Base-by-base conservation (phyloP, 352 stramenopile species). In the Bremia lactucae region DNA sequence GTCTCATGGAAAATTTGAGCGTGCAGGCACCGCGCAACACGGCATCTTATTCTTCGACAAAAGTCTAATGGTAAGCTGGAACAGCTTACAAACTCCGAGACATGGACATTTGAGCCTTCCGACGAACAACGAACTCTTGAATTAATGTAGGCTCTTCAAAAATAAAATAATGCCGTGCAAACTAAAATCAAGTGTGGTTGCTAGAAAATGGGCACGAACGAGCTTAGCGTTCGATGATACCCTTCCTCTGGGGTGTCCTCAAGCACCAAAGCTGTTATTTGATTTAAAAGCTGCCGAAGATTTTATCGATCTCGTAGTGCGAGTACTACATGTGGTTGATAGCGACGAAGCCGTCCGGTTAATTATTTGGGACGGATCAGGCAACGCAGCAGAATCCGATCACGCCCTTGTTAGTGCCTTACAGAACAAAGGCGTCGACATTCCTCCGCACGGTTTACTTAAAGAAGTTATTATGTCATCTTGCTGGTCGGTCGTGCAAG, bases 361-460 rank as follows among this genome's bases (percentile, higher is more conserved):
- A 16, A 57, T 83, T 44, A 41, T 88, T 36, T 86, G 75, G 75
- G 75, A 88, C 22, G 75, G 75, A 16, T 86, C 75, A 18, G 68
- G 75, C 1, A 40, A 65, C 36, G 16, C 16, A 15, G 29, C 31
- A 6, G 31, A 55, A 7, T 54, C 53, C 3, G 42, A 59, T 23
- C 21, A 18, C 13, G 31, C 25, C 15, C 42, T 59, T 2, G 46
- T 53, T 16, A 25, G 39, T 15, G 36, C 50, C 22, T 41, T 84
- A 22, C 26, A 55, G 18, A n/a, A 48, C 1, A 40, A 36, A 13
- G 20, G 25, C 9, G 26, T 50, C 20, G 19, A 20, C 14, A 38
- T 72, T 1, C 73, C 73, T 19, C 7, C 43, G 0, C 45, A 56
- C 0, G 76, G 76, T 8, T 24, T 82, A 11, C 28, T 83, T 7